A percentile compares a stretch with the other conserved stretches of the same genome.
These are phyloP conservation scores for Hyaloperonospora brassicae DNA, from an alignment of 352 stramenopile genomes.

Conservation along the genomic window DNA sequence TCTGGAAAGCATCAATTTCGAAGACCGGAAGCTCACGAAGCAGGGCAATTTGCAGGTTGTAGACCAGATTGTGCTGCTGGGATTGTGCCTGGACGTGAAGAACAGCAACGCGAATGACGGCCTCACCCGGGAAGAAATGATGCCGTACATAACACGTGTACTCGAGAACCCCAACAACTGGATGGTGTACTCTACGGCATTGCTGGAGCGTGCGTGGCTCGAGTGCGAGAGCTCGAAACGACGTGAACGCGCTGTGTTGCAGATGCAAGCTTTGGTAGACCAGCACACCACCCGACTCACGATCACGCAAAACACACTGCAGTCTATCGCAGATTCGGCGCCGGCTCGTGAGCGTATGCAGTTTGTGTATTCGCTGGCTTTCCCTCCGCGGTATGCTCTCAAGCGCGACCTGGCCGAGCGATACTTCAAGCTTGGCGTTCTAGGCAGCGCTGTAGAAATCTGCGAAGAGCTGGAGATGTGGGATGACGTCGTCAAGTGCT, in stretches of 20 bases:
- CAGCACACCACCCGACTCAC: slow-evolving; percentile 92
- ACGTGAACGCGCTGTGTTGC: slow-evolving; percentile 90
- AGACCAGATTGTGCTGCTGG: slow-evolving; percentile 88
- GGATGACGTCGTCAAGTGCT: slow-evolving; percentile 95
- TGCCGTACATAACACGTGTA: slow-evolving; percentile 89
- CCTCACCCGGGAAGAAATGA: slow-evolving; percentile 93
- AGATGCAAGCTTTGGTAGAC: slow-evolving; percentile 95
- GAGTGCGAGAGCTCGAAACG: slow-evolving; percentile 91
- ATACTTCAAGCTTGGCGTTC: slow-evolving; percentile 87
- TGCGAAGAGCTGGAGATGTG: slow-evolving; percentile 93
- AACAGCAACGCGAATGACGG: slow-evolving; percentile 93
- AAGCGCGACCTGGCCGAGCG: slow-evolving; percentile 89
- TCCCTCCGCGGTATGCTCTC: slow-evolving; percentile 90
- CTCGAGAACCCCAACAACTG: slow-evolving; percentile 92
- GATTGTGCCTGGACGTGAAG: slow-evolving; percentile 94
- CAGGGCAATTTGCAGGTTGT: slow-evolving; percentile 70
- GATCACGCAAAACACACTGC: slow-evolving; percentile 78
- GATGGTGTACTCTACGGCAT: slow-evolving; percentile 93
- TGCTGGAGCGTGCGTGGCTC: slow-evolving; percentile 90
- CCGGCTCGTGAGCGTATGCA: slow-evolving; percentile 85
- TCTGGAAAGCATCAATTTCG: slow-evolving; percentile 88
- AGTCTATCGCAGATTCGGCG: slow-evolving; percentile 86
- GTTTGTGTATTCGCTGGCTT: slow-evolving; percentile 90
- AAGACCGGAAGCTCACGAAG: slow-evolving; percentile 51
- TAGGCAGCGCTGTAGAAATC: slow-evolving; percentile 87